These are phyloP conservation scores for Aspergillus sclerotioniger DNA, from an alignment of 495 filamentous ascomycete genomes.

Conservation along the genomic window DNA sequence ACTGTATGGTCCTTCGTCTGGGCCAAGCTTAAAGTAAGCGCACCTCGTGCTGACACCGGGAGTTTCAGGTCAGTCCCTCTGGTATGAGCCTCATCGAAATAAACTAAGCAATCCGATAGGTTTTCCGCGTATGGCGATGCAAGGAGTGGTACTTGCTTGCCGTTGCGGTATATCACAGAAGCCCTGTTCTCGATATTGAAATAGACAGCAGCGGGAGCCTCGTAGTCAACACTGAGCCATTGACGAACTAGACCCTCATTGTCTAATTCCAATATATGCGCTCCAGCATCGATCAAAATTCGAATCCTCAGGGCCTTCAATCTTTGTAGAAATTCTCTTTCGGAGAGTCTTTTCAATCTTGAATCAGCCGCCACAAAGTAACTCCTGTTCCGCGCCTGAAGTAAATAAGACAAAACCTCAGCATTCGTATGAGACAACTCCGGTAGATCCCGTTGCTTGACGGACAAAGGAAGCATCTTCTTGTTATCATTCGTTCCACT, in stretches of 20 bases:
- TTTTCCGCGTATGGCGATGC: constrained; percentile 58
- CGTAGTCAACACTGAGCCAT: constrained; percentile 46
- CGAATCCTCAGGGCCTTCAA: constrained; percentile 46
- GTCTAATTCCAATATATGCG: constrained; percentile 62
- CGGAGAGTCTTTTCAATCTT: constrained; percentile 11
- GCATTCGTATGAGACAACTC: constrained; percentile 62
- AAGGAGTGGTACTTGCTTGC: constrained; percentile 45
- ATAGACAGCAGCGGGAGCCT: constrained; percentile 54
- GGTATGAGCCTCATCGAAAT: constrained; percentile 73
- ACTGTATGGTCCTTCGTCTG: constrained; percentile 70
- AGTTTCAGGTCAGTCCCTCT: constrained; percentile 71
- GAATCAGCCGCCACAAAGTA: neutral
- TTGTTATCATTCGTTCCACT: constrained; percentile 70
- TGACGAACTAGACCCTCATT: constrained; percentile 46
- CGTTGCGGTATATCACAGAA: constrained; percentile 43
- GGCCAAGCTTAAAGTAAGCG: constrained; percentile 64
- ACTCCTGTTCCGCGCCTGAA: constrained; percentile 28
- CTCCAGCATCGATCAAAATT: constrained; percentile 69
- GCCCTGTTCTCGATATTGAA: constrained; percentile 49
- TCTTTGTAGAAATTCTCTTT: constrained; percentile 27
- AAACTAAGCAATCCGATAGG: constrained; percentile 62
- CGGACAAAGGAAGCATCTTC: constrained; percentile 53
- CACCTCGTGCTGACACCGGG: constrained; percentile 55
- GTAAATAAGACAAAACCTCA: constrained; percentile 55
- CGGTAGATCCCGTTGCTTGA: constrained; percentile 56